Percentiles rank a stretch among this genome's conserved stretches.
These are phyloP conservation scores for Coniochaeta prunicola DNA, from an alignment of 2,329 filamentous ascomycete species.

Conservation along the genomic window DNA sequence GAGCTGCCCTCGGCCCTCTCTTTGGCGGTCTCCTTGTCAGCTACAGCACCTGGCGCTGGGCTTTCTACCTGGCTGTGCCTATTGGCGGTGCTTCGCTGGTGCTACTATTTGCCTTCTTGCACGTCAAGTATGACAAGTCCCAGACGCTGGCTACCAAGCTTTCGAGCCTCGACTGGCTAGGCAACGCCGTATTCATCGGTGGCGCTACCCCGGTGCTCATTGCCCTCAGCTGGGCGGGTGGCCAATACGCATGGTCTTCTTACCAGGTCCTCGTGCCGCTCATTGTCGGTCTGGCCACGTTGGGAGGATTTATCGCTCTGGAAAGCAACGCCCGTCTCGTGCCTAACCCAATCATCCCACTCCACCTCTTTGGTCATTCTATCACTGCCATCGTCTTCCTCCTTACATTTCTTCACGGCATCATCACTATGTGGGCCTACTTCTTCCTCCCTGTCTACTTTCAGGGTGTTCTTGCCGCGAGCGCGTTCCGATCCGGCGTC, in stretches of 20 bases:
- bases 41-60: conserved; percentile 26
- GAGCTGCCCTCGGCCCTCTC: conserved; percentile 20
- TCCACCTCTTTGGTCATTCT: conserved; percentile 33
- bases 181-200: conserved; percentile 29
- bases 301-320: conserved; percentile 23
- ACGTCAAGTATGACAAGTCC: neutral
- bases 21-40: conserved; percentile 14
- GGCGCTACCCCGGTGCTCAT: conserved; percentile 26
- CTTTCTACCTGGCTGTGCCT: conserved; percentile 26
- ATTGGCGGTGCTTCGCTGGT: conserved; percentile 8
- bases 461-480: conserved; percentile 24
- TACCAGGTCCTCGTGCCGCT: conserved; percentile 22
- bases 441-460: conserved; percentile 37
- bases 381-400: conserved; percentile 23
- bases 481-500: conserved; percentile 19
- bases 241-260: conserved; percentile 6
- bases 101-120: conserved; percentile 8
- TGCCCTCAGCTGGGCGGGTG: conserved; percentile 13
- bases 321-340: conserved; percentile 12
- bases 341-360: conserved; percentile 28
- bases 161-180: conserved; percentile 31
- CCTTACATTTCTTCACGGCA: conserved; percentile 26
- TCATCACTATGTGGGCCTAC: conserved; percentile 24
- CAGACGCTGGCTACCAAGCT: too few relatives aligned
- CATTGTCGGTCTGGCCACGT: conserved; percentile 23